A percentile compares a stretch with the other conserved stretches of the same genome.
These are phyloP conservation scores for Gypsophila paniculata DNA, from an alignment of 179 eudicot species.

Conservation along the genomic window DNA sequence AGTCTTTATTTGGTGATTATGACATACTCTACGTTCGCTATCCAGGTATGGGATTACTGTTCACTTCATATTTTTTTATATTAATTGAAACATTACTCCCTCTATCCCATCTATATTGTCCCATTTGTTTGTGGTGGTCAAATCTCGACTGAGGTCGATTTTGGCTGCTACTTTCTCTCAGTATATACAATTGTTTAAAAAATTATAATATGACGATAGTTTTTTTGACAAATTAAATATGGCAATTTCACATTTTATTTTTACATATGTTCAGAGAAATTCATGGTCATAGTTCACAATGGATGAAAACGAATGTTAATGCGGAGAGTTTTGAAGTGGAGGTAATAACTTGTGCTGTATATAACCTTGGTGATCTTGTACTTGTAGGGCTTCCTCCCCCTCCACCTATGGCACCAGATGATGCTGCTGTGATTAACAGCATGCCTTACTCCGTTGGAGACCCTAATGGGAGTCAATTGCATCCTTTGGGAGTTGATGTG, in stretches of 20 bases:
- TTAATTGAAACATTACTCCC: background rate
- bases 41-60: conserved; percentile 51
- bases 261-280: background rate
- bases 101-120: background rate
- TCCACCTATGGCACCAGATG: conserved; percentile 74
- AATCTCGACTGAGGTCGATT: background rate
- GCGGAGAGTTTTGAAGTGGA: background rate
- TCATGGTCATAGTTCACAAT: background rate
- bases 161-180: background rate
- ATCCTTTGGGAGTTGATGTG: conserved; percentile 87
- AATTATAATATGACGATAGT: too few species aligned
- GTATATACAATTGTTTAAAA: background rate
- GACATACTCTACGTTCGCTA: conserved; percentile 75
- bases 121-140: background rate
- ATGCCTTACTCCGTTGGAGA: conserved; percentile 57
- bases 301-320: background rate
- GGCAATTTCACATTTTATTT: background rate
- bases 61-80: background rate
- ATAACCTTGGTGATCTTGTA: background rate
- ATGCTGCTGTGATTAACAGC: conserved; percentile 41
- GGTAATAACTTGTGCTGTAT: background rate
- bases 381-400: conserved; percentile 79
- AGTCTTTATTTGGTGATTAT: conserved; percentile 69
- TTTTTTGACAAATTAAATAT: background rate
- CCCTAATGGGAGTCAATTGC: conserved; percentile 48